Base-by-base conservation (phyloP, 169 alveolate species). In the Plasmodium coatneyi region DNA sequence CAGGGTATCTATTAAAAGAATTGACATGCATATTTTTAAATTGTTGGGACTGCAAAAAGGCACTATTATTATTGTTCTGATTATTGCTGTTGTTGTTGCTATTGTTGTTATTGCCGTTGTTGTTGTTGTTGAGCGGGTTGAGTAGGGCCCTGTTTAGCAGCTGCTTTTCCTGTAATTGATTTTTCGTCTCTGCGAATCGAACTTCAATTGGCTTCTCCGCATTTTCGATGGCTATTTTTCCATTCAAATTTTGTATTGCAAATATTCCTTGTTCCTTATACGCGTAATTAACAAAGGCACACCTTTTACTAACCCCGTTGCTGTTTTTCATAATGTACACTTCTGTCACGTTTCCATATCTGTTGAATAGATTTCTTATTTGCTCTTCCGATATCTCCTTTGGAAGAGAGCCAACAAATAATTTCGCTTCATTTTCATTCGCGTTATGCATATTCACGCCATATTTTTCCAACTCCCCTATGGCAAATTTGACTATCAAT, bases 401-500 rank as follows among this genome's bases (percentile, higher is more conserved):
- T 22, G 98, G 99, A 56, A 98, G 93, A 72, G 98, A 95, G 4
- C 99, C 99, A 28, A 98, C 98, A 89, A 98, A 98, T 82, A 98
- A 91, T 93, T 97, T 97, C 25, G 98, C 98, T 83, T 97, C 98
- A 76, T 96, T 97, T 79, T 98, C 96, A 54, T 97, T 92, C 71
- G 95, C 92, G 83, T 96, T 92, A 71, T 97, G 92, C 92, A 97
- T 95, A 84, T 84, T 84, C 12, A 84, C 84, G 3, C 98, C 98
- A 71, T 97, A 95, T n/a, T 98, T 82, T 54, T 95, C 98, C 12
- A 97, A 91, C 74, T 98, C 99, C 16, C 98, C 98, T 28, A 97
- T 89, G 10, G 99, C 98, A 95, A 97, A 98, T 87, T 96, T 96
- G 41, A 98, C 98, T 43, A 93, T 96, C 60, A 98, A 89, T 12